Evolutionary conservation across 148 eudicot genomes (phyloP).

Genomic region (Chenopodium suecicum): DNA sequence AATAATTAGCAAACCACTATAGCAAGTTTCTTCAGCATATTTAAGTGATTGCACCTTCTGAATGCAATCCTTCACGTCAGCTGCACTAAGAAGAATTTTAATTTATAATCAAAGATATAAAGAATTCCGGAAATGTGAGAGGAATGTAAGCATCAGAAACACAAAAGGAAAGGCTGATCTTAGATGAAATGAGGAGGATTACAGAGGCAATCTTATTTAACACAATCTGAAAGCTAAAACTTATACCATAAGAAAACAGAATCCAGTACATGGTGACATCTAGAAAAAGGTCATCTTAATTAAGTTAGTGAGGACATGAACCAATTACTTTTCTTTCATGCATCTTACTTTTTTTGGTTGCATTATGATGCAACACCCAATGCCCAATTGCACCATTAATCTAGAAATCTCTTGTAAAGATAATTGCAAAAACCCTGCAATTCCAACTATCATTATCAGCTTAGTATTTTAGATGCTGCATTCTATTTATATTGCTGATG

Average conservation of each 20-base stretch:
- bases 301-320: neutral
- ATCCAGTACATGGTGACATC: neutral
- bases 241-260: neutral
- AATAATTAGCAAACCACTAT: slow-evolving; percentile 63
- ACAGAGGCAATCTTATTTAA: neutral
- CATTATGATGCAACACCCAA: neutral
- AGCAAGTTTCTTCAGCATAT: slow-evolving; percentile 81
- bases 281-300: neutral
- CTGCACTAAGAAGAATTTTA: slow-evolving; percentile 63
- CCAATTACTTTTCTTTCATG: neutral
- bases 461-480: neutral
- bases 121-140: neutral
- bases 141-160: neutral
- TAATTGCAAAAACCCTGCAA: neutral
- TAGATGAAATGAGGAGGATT: neutral
- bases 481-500: neutral
- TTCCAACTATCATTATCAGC: neutral
- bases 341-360: neutral
- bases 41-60: slow-evolving; percentile 65
- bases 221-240: slow-evolving; percentile 1
- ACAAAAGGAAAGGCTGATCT: neutral
- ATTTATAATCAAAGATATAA: slow-evolving; percentile 21
- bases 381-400: neutral
- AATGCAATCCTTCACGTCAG: slow-evolving; percentile 67
- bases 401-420: neutral